Evolutionary conservation across 2,329 filamentous ascomycete genomes (phyloP).

Genomic region (Elsinoe batatas): DNA sequence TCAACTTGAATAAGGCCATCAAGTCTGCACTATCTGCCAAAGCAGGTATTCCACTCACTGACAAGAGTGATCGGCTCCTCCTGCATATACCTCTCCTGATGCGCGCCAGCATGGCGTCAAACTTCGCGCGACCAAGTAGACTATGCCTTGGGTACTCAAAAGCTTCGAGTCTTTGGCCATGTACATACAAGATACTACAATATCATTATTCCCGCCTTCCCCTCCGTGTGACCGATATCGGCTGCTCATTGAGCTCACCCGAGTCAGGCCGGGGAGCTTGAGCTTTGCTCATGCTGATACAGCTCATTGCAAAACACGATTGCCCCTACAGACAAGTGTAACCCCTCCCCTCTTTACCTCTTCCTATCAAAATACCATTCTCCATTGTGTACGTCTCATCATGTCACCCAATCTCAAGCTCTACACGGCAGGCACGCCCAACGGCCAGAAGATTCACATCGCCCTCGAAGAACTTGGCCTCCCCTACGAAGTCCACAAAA

Average conservation of each 20-base stretch:
- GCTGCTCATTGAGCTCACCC: background rate
- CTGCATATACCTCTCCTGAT: background rate
- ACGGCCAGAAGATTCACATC: constrained; percentile 27
- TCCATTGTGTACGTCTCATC: background rate
- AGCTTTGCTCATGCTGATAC: too few species aligned
- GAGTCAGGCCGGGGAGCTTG: background rate
- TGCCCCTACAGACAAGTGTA: too few species aligned
- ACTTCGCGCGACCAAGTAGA: background rate
- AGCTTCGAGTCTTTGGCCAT: background rate
- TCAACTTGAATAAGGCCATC: background rate
- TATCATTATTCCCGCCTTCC: background rate
- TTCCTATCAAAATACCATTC: background rate
- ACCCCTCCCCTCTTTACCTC: background rate
- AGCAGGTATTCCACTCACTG: background rate
- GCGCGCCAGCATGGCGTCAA: background rate
- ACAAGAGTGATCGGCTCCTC: too few species aligned
- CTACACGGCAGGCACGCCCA: constrained; percentile 26
- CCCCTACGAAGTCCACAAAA: constrained; percentile 26
- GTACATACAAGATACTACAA: background rate
- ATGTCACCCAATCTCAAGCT: constrained; percentile 2
- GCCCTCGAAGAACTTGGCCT: constrained; percentile 27
- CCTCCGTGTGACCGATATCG: background rate
- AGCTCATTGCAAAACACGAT: too few species aligned
- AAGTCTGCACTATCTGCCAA: background rate
- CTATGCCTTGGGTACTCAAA: background rate